phyloP scores from a whole-genome alignment of 2,329 filamentous ascomycete species.

The Stemphylium lycopersici region DNA sequence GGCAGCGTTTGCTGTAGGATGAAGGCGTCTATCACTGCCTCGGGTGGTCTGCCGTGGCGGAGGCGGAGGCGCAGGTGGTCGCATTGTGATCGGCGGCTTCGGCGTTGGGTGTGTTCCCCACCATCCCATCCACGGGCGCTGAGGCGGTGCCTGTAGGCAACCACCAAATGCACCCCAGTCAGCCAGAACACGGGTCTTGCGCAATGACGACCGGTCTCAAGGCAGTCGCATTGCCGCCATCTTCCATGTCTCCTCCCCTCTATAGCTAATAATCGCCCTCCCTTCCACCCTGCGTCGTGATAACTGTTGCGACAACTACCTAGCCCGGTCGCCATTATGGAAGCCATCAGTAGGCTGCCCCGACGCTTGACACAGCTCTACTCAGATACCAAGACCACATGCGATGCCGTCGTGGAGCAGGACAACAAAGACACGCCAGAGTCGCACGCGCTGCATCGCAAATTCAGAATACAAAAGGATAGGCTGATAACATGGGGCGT shows the following conservation, averaged over 20 bases:
- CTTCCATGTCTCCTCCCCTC: conserved; percentile 24
- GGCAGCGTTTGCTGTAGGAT: background rate
- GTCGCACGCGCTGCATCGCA: conserved; percentile 73
- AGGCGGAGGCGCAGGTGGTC: conserved; percentile 11
- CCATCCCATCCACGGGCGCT: conserved; percentile 11
- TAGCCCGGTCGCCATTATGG: conserved; percentile 31
- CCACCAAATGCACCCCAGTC: conserved; percentile 36
- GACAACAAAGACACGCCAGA: conserved; percentile 68
- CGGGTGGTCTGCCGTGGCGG: conserved; percentile 1
- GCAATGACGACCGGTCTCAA: conserved; percentile 39
- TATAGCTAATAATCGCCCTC: conserved; percentile 13
- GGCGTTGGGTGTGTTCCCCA: conserved; percentile 2
- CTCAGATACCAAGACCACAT: conserved; percentile 80
- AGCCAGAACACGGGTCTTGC: conserved; percentile 24
- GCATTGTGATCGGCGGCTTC: conserved; percentile 13
- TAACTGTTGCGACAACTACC: conserved; percentile 6
- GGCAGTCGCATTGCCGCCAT: conserved; percentile 33
- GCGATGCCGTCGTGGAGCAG: conserved; percentile 70
- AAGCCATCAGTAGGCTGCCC: conserved; percentile 45
- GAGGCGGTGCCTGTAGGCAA: conserved; percentile 34
- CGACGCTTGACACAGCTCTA: conserved; percentile 66
- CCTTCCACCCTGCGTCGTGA: conserved; percentile 9
- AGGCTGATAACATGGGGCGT: conserved; percentile 79
- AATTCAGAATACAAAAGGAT: conserved; percentile 80
- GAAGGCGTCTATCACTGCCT: background rate